Conservation (phyloP, 1,284 basidiomycete genomes). For the Naganishia liquefaciens region DNA sequence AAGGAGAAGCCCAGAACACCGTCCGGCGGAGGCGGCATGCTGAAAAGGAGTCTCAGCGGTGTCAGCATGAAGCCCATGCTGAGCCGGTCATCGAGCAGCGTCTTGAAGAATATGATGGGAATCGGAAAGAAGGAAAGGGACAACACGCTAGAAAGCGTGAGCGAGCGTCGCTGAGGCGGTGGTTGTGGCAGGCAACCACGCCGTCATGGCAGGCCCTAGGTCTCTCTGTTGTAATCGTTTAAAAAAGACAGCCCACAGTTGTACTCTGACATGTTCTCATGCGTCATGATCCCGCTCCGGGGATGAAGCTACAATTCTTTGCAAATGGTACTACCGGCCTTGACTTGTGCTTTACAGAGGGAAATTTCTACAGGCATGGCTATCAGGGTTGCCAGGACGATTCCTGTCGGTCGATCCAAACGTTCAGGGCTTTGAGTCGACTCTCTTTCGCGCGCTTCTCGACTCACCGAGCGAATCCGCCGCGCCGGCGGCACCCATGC, state of each 20-base stretch:
- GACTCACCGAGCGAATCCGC: slow-evolving; percentile 50
- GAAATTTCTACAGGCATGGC: slow-evolving; percentile 81
- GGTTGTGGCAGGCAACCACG: background rate
- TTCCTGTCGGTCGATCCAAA: slow-evolving; percentile 57
- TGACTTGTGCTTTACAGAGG: slow-evolving; percentile 72
- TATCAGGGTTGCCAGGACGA: slow-evolving; percentile 72
- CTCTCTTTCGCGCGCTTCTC: too few relatives aligned
- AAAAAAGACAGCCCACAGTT: slow-evolving; percentile 1
- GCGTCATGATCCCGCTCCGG: background rate
- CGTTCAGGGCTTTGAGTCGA: background rate
- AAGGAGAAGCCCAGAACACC: slow-evolving; percentile 23
- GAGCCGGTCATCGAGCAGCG: slow-evolving; percentile 43
- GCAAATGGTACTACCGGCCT: slow-evolving; percentile 71
- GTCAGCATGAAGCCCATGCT: slow-evolving; percentile 43
- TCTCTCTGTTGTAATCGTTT: background rate
- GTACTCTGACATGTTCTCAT: background rate
- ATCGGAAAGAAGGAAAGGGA: slow-evolving; percentile 48
- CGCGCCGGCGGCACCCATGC: slow-evolving; percentile 78
- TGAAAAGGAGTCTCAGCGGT: slow-evolving; percentile 33
- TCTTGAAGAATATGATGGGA: slow-evolving; percentile 46
- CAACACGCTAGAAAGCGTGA: slow-evolving; percentile 3
- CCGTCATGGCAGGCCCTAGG: background rate
- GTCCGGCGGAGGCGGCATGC: slow-evolving; percentile 39
- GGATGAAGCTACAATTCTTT: slow-evolving; percentile 59
- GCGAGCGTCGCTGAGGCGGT: slow-evolving; percentile 7